Conservation (phyloP, 148 eudicot genomes). For the Rhododendron molle region DNA sequence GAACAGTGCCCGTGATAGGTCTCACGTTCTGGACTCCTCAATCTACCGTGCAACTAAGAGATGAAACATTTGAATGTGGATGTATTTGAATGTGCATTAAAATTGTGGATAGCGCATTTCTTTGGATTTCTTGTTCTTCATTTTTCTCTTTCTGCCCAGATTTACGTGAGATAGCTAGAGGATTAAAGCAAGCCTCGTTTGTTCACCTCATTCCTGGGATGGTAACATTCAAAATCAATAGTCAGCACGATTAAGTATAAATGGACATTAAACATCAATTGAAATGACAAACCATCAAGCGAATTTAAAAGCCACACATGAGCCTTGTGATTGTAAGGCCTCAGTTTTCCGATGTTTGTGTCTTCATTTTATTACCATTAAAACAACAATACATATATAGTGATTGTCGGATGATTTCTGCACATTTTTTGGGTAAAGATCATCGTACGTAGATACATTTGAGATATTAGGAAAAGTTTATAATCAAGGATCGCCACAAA, state of each 20-base stretch:
- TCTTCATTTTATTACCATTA: not conserved
- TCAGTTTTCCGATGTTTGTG: not conserved
- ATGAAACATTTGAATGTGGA: not conserved
- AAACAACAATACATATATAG: not conserved
- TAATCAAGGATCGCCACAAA: not conserved
- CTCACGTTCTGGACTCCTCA: too few relatives aligned
- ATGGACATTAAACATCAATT: not conserved
- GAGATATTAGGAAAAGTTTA: not conserved
- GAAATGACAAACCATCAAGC: not conserved
- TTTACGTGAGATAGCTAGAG: not conserved
- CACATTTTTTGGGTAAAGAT: too few relatives aligned
- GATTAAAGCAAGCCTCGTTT: not conserved
- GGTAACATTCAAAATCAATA: not conserved
- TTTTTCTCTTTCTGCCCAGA: not conserved
- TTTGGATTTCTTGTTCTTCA: not conserved
- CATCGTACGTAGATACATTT: not conserved
- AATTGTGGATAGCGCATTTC: not conserved
- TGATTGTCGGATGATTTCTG: not conserved
- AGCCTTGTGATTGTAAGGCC: not conserved
- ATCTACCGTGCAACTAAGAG: not conserved
- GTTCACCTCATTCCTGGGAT: not conserved
- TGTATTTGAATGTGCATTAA: not conserved
- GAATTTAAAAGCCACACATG: not conserved
- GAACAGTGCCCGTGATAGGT: too few relatives aligned
- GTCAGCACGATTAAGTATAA: too few relatives aligned